phyloP scores from a whole-genome alignment of 164 flowering plant genomes.

The Piper betle region DNA sequence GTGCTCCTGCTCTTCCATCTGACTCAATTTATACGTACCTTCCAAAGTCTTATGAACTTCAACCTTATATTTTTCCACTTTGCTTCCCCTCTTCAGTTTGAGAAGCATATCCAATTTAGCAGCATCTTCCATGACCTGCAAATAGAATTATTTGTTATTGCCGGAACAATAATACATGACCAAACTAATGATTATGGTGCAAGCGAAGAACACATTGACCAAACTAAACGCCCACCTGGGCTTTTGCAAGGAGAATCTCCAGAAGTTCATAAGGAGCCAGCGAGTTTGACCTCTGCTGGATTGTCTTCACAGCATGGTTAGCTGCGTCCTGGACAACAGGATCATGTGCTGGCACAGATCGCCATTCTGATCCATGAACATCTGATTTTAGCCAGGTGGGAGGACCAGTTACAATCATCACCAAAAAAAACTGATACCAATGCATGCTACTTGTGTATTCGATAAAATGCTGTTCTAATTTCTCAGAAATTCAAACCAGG shows the following conservation, averaged over 20 bases:
- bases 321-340: conserved; percentile 68
- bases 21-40: conserved; percentile 19
- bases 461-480: too few relatives aligned
- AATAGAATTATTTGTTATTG: too few relatives aligned
- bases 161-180: background rate
- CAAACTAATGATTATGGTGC: background rate
- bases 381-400: conserved; percentile 16
- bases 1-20: conserved; percentile 13
- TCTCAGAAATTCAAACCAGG: too few relatives aligned
- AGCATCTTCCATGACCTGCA: conserved; percentile 39
- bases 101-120: conserved; percentile 49
- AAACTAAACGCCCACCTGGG: conserved; percentile 34
- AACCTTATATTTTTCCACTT: conserved; percentile 11
- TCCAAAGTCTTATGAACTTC: conserved; percentile 19
- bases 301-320: conserved; percentile 49
- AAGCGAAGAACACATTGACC: too few relatives aligned
- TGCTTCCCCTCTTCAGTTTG: conserved; percentile 14
- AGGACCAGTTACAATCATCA: background rate
- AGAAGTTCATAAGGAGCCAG: conserved; percentile 53
- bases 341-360: conserved; percentile 46
- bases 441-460: background rate
- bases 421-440: background rate
- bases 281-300: conserved; percentile 74
- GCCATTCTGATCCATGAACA: conserved; percentile 38
- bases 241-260: conserved; percentile 56